Conservation (phyloP, 805 yeast genomes). For the Zygotorulaspora danielsina region DNA sequence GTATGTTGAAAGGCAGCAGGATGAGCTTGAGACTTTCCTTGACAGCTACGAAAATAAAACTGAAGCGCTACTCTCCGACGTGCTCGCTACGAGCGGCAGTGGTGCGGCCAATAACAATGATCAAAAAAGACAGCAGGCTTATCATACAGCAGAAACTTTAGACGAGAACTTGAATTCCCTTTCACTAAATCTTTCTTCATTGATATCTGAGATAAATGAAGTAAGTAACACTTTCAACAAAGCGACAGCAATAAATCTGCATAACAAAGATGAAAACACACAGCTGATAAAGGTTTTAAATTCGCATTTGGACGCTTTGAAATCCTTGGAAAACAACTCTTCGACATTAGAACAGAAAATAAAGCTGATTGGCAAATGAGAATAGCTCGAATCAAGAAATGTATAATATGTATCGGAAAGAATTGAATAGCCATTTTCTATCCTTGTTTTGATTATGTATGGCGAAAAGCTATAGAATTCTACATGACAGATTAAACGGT, state of each 20-base stretch:
- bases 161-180: constrained; percentile 76
- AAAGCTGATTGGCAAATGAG: constrained; percentile 30
- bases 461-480: not conserved
- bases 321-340: constrained; percentile 77
- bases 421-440: not conserved
- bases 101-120: constrained; percentile 45
- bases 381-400: not conserved
- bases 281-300: constrained; percentile 79
- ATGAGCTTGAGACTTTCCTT: constrained; percentile 77
- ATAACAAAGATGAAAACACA: constrained; percentile 40
- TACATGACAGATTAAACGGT: not conserved
- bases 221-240: constrained; percentile 78
- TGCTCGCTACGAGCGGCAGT: constrained; percentile 32
- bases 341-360: constrained; percentile 63
- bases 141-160: constrained; percentile 76
- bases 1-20: constrained; percentile 88
- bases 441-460: too few species aligned
- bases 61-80: constrained; percentile 37
- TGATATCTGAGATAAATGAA: constrained; percentile 77
- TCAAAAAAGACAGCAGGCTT: constrained; percentile 84
- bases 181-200: constrained; percentile 68
- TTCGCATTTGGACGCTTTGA: constrained; percentile 83
- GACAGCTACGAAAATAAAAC: constrained; percentile 65
- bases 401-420: not conserved
- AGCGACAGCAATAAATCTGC: constrained; percentile 40